Conservation (phyloP, 371 early-diverging fungal species). For the Blakeslea trispora region DNA sequence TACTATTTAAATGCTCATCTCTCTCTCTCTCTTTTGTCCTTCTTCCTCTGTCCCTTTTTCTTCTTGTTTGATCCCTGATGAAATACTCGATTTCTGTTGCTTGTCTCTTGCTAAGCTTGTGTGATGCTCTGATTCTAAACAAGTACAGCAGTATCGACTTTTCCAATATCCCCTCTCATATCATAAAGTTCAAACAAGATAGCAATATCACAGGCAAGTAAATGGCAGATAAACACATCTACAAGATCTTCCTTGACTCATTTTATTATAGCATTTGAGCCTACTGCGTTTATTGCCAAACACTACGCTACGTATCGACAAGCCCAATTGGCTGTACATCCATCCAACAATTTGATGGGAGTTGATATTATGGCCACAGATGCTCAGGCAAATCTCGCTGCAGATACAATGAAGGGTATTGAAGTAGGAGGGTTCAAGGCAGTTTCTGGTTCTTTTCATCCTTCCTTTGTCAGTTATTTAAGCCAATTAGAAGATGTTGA, state of each 20-base stretch:
- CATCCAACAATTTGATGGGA: background rate
- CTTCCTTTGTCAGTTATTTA: slow-evolving; percentile 36
- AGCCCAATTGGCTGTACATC: background rate
- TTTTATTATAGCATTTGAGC: slow-evolving; percentile 15
- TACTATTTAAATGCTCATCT: background rate
- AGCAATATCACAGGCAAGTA: slow-evolving; percentile 15
- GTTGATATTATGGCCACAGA: background rate
- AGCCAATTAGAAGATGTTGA: slow-evolving; percentile 45
- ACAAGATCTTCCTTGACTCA: too few relatives aligned
- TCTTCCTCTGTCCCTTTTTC: slow-evolving; percentile 1
- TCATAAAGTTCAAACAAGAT: slow-evolving; percentile 20
- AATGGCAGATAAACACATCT: too few relatives aligned
- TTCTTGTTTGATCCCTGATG: background rate
- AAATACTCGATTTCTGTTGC: slow-evolving; percentile 11
- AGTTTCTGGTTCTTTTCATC: slow-evolving; percentile 20
- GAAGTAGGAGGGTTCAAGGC: slow-evolving; percentile 21
- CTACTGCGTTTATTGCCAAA: slow-evolving; percentile 18
- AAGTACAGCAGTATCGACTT: too few relatives aligned
- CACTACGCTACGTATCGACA: slow-evolving; percentile 22
- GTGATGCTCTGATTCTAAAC: background rate
- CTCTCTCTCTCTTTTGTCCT: too few relatives aligned
- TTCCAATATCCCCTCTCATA: slow-evolving; percentile 18
- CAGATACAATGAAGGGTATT: slow-evolving; percentile 9
- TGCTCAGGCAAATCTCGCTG: background rate
- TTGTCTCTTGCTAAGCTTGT: slow-evolving; percentile 9